Evolutionary conservation across 768 basidiomycete genomes (phyloP), one percentile per base, ranked within the genome.

Genomic region (Tricholoma furcatifolium): DNA sequence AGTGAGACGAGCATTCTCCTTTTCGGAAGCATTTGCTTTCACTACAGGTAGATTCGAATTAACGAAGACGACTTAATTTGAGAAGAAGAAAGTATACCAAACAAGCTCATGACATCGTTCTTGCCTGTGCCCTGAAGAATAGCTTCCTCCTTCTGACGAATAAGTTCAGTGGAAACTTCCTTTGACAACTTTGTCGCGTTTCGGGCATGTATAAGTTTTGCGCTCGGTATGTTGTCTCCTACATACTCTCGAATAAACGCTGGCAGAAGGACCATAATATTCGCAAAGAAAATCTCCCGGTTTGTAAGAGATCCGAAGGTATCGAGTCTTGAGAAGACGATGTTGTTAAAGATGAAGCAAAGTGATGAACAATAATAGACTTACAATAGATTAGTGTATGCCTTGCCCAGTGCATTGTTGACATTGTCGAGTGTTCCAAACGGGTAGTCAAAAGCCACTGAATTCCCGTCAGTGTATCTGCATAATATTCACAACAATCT

Each of bases 11-110:
- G 68, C 66, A 38, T 65, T 67, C 17, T 68, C 66, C 48, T 78
- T 67, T 56, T 79, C 75, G 1, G 80, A 76, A 20, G 73, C 71
- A 62, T 84, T 83, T 20, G 82, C 81, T 60, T 76, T 76, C 35
- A 83, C 82, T 82, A 46, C 21, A 23, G 12, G 39, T 8, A 3
- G 2, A 30, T 2, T 7, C 5, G 15, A 11, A 32, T 27, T 39
- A n/a, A 52, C 17, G n/a, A 21, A 10, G 1, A 32, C n/a, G 15
- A 15, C 5, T 34, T 18, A 9, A 6, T 32, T 18, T 12, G 11
- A 7, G 4, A n/a, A 6, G 12, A 4, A 8, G 20, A 4, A 3
- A 11, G 20, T 64, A 38, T 44, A 74, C 80, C 72, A 34, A 82
- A 62, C 31, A 80, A 61, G 56, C 70, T 72, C 68, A 75, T 68